Base-by-base conservation (phyloP, 345 rosid genomes). In the Turnera subulata region DNA sequence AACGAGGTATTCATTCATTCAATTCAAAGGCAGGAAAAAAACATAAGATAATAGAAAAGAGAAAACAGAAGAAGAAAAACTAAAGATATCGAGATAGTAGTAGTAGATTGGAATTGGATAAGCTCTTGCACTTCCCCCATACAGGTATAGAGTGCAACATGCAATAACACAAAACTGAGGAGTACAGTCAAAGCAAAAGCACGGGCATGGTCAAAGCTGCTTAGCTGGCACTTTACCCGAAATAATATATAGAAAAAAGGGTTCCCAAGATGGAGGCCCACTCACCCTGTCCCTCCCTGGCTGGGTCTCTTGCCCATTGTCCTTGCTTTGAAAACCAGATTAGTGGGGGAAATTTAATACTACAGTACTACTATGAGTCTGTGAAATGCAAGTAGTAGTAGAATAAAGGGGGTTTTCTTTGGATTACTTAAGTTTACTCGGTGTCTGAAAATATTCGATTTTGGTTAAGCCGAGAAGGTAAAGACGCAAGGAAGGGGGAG, bases 171-270 rank as follows among this genome's bases (percentile, higher is more conserved):
- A 57, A n/a, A n/a, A 49, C 38, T 22, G 62, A 58, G 39, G 40
- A 15, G 62, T 58, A 58, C 62, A 46, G 62, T 58, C 62, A 58
- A 74, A 74, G 71, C 66, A 48, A 59, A 72, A 64, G 33, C 52
- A 22, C 59, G 72, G 59, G 77, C 65, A 68, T 14, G 58, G 73
- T 80, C 77, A 80, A 80, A 77, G 72, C 35, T 42, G 74, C 66
- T 69, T 69, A 50, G 76, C 84, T 76, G 84, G 69, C 70, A 64
- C 73, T 74, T 77, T 69, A 26, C 64, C 69, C 52, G 49, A 63
- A 66, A 63, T n/a, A n/a, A n/a, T n/a, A n/a, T 50, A 43, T 25
- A 47, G 26, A 29, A 42, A 2, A 24, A 38, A 29, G 25, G 4
- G 23, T 5, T 19, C 29, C 20, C 19, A 14, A 13, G 6, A 11